A percentile compares a stretch with the other conserved stretches of the same genome.
Conservation (phyloP, 2,329 filamentous ascomycete genomes). For the Fusarium beomiforme region DNA sequence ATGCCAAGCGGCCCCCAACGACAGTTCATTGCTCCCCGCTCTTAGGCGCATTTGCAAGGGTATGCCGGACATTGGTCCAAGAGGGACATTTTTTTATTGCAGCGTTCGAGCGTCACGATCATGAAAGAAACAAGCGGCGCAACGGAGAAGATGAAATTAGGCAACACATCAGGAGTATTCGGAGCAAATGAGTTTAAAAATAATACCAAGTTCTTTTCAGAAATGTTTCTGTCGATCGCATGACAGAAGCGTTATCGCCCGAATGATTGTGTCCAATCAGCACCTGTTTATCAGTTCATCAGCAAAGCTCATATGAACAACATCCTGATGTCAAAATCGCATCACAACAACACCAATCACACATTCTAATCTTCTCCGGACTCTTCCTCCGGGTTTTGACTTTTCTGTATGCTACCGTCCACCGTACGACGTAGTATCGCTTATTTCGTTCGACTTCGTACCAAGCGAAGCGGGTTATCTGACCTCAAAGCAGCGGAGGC, state of each 20-base stretch:
- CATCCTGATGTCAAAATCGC: not conserved
- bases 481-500: not conserved
- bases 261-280: not conserved
- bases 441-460: not conserved
- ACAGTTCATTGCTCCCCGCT: not conserved
- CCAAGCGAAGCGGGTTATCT: not conserved
- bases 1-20: not conserved
- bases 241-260: accelerated
- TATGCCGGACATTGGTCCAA: too few species aligned
- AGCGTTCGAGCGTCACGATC: not conserved
- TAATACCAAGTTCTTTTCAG: not conserved
- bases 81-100: not conserved
- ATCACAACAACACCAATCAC: not conserved
- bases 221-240: not conserved
- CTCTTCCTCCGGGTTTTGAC: not conserved
- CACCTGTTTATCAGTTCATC: not conserved
- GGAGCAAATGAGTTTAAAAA: not conserved
- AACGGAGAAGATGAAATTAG: not conserved
- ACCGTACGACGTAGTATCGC: not conserved
- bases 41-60: not conserved
- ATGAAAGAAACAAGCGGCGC: not conserved
- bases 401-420: not conserved
- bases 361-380: not conserved
- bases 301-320: not conserved
- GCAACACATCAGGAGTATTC: not conserved